Base-by-base conservation (phyloP, 129 eudicot species). In the Flaveria bidentis region DNA sequence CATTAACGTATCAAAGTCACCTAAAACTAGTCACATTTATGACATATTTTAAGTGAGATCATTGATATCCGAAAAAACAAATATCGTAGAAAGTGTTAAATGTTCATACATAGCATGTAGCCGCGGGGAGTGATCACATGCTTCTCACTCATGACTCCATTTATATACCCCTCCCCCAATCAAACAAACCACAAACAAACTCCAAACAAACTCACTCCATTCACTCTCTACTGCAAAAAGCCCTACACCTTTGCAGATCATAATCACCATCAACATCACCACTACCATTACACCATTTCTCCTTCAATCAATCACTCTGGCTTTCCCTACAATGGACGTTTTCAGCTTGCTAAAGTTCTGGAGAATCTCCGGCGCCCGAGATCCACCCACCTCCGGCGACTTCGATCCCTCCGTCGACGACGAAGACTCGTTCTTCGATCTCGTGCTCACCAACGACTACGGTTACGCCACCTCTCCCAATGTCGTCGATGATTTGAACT, bases 381-480 rank as follows among this genome's bases (percentile, higher is more conserved):
- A 73, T 18, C 57, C 68, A 2, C 15, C 73, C 25, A 6, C 73
- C 51, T 62, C 58, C 33, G 57, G 67, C 6, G 82, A 49, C 79
- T 17, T 14, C 2, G 76, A 78, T 56, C 73, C 82, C 17, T 42
- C 76, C 1, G 10, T 66, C 69, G 92, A 86, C 73, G 90, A 80
- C 10, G 96, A 88, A 17, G 97, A 90, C 9, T 93, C 91, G 50
- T 87, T 90, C 77, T 90, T 90, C 84, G 98, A 93, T 73, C 75
- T 93, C 70, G 96, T 78, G 8, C 64, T 93, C 14, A 72, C 85
- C 0, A 75, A 78, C 9, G 52, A 75, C 60, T 26, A 41, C 47
- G 25, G 41, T 2, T 22, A 41, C 53, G 8, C 3, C 18, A 6
- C 39, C 0, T 60, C 70, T 45, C 71, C 76, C 16, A 1, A 33